Percentiles rank a stretch among this genome's conserved stretches.
phyloP scores from a whole-genome alignment of 805 yeast genomes.

The Candida germanica region DNA sequence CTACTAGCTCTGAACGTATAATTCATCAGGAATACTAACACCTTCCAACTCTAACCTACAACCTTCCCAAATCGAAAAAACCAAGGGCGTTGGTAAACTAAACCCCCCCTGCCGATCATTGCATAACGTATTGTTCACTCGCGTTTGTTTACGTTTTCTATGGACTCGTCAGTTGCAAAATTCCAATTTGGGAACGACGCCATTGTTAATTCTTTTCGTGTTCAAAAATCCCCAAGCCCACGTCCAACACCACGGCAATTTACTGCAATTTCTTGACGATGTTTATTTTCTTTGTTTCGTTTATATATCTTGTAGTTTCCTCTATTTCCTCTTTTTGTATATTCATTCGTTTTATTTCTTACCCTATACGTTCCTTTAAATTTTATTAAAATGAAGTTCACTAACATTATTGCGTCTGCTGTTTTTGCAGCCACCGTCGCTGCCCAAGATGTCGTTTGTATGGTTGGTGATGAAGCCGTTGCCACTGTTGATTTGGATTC shows the following conservation, averaged over 20 bases:
- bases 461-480: slow-evolving; percentile 28
- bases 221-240: not conserved
- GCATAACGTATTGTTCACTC: too few species aligned
- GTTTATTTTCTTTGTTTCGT: slow-evolving; percentile 3
- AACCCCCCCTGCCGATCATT: too few species aligned
- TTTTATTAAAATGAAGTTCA: slow-evolving; percentile 10
- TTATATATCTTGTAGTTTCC: not conserved
- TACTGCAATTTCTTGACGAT: slow-evolving; percentile 2
- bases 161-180: not conserved
- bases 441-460: slow-evolving; percentile 35
- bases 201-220: not conserved
- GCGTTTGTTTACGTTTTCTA: not conserved
- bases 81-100: not conserved
- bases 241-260: too few species aligned
- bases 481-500: slow-evolving; percentile 40
- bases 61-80: not conserved
- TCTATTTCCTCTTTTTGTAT: not conserved
- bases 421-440: slow-evolving; percentile 18
- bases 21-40: not conserved
- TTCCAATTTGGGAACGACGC: not conserved
- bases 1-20: too few species aligned
- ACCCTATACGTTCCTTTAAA: slow-evolving; percentile 7
- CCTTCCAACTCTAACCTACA: not conserved
- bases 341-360: slow-evolving; percentile 5
- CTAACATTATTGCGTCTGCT: slow-evolving; percentile 9